Evolutionary conservation across 352 stramenopile genomes (phyloP), one percentile per base, ranked within the genome.

Genomic region (Phytopythium chamaehyphon): DNA sequence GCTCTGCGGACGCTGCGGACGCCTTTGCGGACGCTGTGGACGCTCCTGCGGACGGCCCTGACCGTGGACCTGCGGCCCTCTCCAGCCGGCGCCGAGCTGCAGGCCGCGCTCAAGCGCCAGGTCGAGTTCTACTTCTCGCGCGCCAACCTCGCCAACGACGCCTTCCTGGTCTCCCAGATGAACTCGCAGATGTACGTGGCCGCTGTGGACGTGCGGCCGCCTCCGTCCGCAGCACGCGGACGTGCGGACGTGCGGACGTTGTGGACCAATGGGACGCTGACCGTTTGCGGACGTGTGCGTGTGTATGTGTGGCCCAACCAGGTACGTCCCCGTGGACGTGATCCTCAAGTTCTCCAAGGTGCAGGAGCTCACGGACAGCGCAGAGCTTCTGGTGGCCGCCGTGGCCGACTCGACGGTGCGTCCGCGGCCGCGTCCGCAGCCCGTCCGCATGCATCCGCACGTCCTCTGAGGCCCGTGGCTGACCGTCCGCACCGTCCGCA

Each of bases 71-170:
- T 1, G 16, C 23, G 42, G 16, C 51, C 45, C 48, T 6, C 22
- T 18, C 33, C 60, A 87, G 73, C 73, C 40, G 72, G 69, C 51
- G 71, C 82, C 40, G 78, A 87, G 50, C 66, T 95, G 35, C 88
- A 89, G 60, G 59, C 86, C 24, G 81, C 83, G 18, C 81, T 96
- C 57, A 88, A 91, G 62, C 68, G 68, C 59, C 86, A 96, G 60
- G 79, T 96, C 40, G 89, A 96, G 64, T 96, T 96, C 68, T 97
- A 96, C 71, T 96, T 97, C 55, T 96, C 87, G 33, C 83, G 76
- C 40, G 64, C 69, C 53, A 97, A 96, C 53, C 57, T 96, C 19
- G 69, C 78, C 46, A 95, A 86, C 49, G 85, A 95, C 52, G 76
- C 81, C 46, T 95, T 87, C 66, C 73, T 95, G 40, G 83, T 95